Evolutionary conservation across 2,329 filamentous ascomycete genomes (phyloP).

Genomic region (Setomelanomma holmii): DNA sequence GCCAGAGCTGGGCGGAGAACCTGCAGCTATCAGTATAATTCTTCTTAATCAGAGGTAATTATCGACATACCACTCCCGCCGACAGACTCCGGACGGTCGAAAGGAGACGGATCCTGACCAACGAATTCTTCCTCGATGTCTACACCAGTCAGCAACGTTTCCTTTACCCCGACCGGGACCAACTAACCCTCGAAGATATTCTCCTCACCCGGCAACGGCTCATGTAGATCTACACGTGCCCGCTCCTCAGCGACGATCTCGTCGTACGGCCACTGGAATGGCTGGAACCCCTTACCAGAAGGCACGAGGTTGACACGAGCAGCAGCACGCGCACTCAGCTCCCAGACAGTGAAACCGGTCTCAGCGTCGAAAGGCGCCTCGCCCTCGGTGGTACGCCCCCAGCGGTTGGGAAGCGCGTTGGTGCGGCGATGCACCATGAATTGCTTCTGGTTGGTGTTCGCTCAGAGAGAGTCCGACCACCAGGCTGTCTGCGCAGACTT

Average conservation of each 20-base stretch:
- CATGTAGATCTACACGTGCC: neutral
- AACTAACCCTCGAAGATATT: neutral
- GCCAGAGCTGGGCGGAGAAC: neutral
- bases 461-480: neutral
- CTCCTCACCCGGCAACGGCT: neutral
- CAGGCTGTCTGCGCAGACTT: neutral
- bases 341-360: neutral
- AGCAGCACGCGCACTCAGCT: neutral
- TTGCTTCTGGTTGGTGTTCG: neutral
- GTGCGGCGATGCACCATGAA: neutral
- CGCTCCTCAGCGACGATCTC: neutral
- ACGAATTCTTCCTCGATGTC: neutral
- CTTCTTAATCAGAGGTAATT: neutral
- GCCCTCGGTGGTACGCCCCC: neutral
- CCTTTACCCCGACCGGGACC: neutral
- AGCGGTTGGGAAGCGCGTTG: neutral
- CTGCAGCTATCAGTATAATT: neutral
- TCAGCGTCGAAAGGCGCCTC: conserved; percentile 3
- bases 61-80: neutral
- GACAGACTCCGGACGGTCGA: neutral
- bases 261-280: neutral
- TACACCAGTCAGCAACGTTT: neutral
- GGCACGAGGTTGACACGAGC: neutral
- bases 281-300: neutral
- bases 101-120: neutral